These are phyloP conservation scores for Aegilops umbellulata DNA, from an alignment of 176 grass and related monocot genomes.

Conservation along the genomic window DNA sequence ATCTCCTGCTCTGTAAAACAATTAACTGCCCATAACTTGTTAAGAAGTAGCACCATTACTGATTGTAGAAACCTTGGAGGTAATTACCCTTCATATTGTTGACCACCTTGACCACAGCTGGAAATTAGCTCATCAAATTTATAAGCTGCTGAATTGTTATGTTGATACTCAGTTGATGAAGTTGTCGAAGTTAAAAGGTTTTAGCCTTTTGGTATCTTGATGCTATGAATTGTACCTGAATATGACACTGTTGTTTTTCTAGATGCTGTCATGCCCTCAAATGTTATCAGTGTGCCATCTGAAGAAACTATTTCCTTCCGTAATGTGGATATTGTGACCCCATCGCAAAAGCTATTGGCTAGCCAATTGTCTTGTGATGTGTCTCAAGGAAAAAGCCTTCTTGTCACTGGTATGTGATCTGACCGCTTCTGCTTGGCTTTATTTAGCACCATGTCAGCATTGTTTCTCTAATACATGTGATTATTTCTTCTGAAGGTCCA, in stretches of 20 bases:
- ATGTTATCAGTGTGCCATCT: conserved; percentile 29
- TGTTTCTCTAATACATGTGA: conserved; percentile 31
- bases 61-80: conserved; percentile 10
- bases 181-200: conserved; percentile 5
- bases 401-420: conserved; percentile 80
- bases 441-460: not conserved
- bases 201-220: not conserved
- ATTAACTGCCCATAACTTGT: not conserved
- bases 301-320: conserved; percentile 79
- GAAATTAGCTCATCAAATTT: conserved; percentile 9
- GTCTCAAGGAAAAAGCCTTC: conserved; percentile 78
- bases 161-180: not conserved
- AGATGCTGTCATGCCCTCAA: conserved; percentile 50
- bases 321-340: conserved; percentile 83
- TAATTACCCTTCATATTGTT: not conserved
- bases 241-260: conserved; percentile 28
- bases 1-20: not conserved
- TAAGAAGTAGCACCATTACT: not conserved
- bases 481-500: conserved; percentile 61
- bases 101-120: conserved; percentile 3
- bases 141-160: conserved; percentile 8
- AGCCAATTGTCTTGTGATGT: conserved; percentile 78
- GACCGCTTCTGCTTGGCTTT: not conserved
- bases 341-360: conserved; percentile 88
- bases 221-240: conserved; percentile 21